Evolutionary conservation across 805 yeast species (phyloP), one percentile per base, ranked within the genome.

Genomic region (Ogataea thermomethanolica): DNA sequence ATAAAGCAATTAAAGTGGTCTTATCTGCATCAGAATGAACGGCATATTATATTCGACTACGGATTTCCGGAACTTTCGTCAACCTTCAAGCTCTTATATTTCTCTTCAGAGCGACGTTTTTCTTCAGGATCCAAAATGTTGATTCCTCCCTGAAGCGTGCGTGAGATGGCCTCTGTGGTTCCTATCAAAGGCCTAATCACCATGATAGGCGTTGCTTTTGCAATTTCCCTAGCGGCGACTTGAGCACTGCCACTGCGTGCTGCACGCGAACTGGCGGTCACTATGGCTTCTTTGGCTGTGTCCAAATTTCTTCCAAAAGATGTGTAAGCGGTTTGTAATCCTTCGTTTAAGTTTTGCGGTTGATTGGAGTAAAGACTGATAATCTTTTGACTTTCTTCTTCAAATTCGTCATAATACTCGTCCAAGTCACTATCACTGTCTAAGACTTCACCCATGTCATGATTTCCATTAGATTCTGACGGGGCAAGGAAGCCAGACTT

Each of bases 121-220:
- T 80, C 78, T 15, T 70, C 69, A 1, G 89, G 82, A 56, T 87
- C 91, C 25, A 90, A 64, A 46, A 82, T 84, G 56, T 88, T 89
- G 29, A 88, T 79, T 7, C 90, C 71, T 1, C 98, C 98, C 65
- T 87, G 73, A 36, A 90, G 67, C 0, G 95, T 74, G 54, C 80
- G 84, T 5, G 91, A 82, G 6, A 90, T 71, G 0, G 95, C 95
- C 58, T 88, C 96, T 0, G 96, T 84, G 0, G 95, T 88, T 2
- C 97, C 98, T 51, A 90, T 88, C 46, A 88, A 73, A 2, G 97
- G 96, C 30, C 96, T 62, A 2, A 90, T 71, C 11, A 90, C 61
- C 13, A 87, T 81, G 11, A 87, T 77, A 0, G 97, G 97, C 1
- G 95, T 78, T 0, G 84, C 87, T 48, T 75, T 76, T 10, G 85